Base-by-base conservation (phyloP, 495 filamentous ascomycete species). In the Trypethelium eluteriae region DNA sequence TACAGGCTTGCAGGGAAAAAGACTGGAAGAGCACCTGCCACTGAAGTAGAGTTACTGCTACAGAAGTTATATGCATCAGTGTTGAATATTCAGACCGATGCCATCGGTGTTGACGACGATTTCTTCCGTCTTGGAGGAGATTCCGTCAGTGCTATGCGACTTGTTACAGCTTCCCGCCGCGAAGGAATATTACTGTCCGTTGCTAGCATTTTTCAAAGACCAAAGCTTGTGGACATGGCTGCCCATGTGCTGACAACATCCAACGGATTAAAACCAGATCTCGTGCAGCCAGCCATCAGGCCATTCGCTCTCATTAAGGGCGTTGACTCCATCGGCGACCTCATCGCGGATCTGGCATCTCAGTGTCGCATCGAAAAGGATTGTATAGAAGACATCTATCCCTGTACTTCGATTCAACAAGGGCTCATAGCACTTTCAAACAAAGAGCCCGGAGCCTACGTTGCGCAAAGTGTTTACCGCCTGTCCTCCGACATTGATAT, bases 371-470 rank as follows among this genome's bases (percentile, higher is more conserved):
- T 86, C 11, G 62, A 74, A 0, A 73, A 73, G 9, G 74, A 81
- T 0, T 66, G 74, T 0, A 77, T 89, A 49, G 75, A 78, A 62
- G 82, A 87, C 65, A 79, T 86, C 39, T 88, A 87, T 67, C 85
- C 85, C 1, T 87, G 84, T 72, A 87, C 75, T 66, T 77, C 82
- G 4, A 67, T 85, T 2, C 80, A 83, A 69, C 82, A 85, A 63
- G 83, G 79, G 16, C 76, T 86, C 10, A 70, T 83, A 10, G 77
- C 81, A 0, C 72, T 81, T 0, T 76, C 80, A 6, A 76, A 67
- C 61, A 79, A 75, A 63, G 73, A 79, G 18, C 67, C 67, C 4
- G 77, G 75, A 10, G 75, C 79, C 0, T 83, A 81, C 66, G 73
- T 82, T 14, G 72, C 72, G 7, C 71, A 75, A 61, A 76, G 79